phyloP scores from a whole-genome alignment of 2,329 filamentous ascomycete genomes.

The Dactylellina cionopaga region DNA sequence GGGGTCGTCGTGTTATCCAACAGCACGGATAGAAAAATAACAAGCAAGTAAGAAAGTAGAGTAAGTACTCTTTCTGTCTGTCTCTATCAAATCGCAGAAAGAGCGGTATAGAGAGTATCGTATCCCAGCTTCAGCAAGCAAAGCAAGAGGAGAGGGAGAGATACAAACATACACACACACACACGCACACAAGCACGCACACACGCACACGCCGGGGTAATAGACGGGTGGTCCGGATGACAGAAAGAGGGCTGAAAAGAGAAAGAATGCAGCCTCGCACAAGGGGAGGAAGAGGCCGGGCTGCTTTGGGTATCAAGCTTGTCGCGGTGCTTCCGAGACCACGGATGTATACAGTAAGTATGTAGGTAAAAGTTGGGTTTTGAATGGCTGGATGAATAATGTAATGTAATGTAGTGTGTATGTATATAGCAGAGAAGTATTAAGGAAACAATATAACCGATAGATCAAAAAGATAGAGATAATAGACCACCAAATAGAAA shows the following conservation, averaged over 20 bases:
- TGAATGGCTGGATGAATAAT: no score
- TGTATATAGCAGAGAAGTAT: neutral
- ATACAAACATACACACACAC: conserved; percentile 10
- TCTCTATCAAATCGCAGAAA: neutral
- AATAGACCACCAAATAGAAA: no score
- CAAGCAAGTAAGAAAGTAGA: conserved; percentile 8
- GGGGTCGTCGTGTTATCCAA: conserved; percentile 35
- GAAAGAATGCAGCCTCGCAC: conserved; percentile 36
- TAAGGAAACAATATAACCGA: neutral
- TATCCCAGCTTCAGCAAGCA: neutral
- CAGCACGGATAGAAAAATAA: conserved; percentile 19
- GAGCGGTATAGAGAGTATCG: no score
- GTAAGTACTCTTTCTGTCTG: neutral
- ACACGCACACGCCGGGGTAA: conserved; percentile 36
- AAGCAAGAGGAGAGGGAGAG: neutral
- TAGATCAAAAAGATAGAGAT: no score
- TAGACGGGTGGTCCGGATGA: conserved; percentile 45
- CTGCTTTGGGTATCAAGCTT: conserved; percentile 17
- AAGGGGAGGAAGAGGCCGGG: conserved; percentile 11
- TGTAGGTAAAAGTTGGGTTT: no score
- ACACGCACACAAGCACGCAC: conserved; percentile 23
- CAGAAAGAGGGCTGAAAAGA: conserved; percentile 48
- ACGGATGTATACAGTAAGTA: neutral
- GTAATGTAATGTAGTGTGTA: neutral
- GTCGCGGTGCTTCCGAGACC: conserved; percentile 19